Evolutionary conservation across 768 basidiomycete species (phyloP), one percentile per base, ranked within the genome.

Genomic region (Pleurotus pulmonarius): DNA sequence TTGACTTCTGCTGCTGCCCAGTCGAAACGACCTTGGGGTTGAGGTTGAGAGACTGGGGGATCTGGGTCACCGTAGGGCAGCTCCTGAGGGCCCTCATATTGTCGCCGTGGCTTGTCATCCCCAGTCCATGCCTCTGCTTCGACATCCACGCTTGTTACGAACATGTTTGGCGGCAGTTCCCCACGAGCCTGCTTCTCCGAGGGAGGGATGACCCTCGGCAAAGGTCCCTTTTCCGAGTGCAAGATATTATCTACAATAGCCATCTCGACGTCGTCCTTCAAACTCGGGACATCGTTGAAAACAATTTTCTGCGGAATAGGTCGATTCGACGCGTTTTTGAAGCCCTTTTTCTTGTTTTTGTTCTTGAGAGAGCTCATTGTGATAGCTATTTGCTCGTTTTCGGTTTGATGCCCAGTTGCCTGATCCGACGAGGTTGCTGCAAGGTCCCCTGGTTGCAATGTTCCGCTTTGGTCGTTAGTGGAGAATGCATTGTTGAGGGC

Each of bases 331-430:
- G 80, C 70, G 48, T 80, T 73, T 61, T 78, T 83, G 69, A 86
- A 89, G 16, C 83, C 83, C 56, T 81, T 86, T 45, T 80, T 82
- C 67, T 90, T 91, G 68, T 89, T 90, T 69, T 88, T 90, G 66
- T 88, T 90, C 44, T 81, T 75, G 18, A 89, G 68, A 0, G 81
- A 81, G 41, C 80, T 73, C 81, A 83, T 80, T 68, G 73, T 65
- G 45, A 75, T 58, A 5, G 16, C 37, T 11, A 34, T n/a, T 24
- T 12, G 9, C 22, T 52, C 44, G 65, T 56, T 56, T 62, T 59
- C 56, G 41, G 39, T 41, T 22, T n/a, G 26, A 46, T 5, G 22
- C 15, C n/a, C 40, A 39, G 11, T 18, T 38, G 41, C 20, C 9
- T n/a, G 43, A 45, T 20, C 22, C 34, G 43, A 45, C 15, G 40